These are phyloP conservation scores for Echeveria elegans DNA, from an alignment of 164 flowering plant species.

Conservation along the genomic window DNA sequence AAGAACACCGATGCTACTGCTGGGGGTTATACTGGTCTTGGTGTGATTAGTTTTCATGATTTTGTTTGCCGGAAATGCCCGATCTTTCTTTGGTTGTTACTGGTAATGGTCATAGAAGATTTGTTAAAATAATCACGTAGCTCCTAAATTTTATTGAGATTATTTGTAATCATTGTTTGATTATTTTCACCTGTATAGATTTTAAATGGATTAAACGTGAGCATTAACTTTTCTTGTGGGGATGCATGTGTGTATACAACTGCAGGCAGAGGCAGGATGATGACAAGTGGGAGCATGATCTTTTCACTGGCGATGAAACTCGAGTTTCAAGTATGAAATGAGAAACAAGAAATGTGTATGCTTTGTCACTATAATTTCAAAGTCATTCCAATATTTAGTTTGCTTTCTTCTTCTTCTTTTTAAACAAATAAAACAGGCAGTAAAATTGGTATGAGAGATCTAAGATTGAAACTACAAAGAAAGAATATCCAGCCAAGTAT, in stretches of 20 bases:
- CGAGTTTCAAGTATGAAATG: slow-evolving; percentile 52
- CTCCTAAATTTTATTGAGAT: no score
- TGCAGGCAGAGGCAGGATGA: slow-evolving; percentile 73
- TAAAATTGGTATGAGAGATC: slow-evolving; percentile 59
- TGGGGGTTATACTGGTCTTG: no score
- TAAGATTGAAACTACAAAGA: slow-evolving; percentile 80
- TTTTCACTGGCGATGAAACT: slow-evolving; percentile 38
- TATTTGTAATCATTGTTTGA: background rate
- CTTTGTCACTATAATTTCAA: slow-evolving; percentile 7
- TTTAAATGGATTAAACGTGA: background rate
- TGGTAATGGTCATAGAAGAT: no score
- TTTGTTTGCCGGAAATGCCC: no score
- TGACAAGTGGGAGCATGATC: slow-evolving; percentile 98
- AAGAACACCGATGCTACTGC: no score
- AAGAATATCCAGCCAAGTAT: slow-evolving; percentile 35
- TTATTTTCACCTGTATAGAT: no score
- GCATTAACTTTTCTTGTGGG: background rate
- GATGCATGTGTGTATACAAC: background rate
- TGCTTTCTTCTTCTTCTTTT: slow-evolving; percentile 15
- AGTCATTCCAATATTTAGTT: slow-evolving; percentile 15
- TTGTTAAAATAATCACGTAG: no score
- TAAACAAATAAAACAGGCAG: slow-evolving; percentile 36
- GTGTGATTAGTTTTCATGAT: no score
- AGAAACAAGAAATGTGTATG: slow-evolving; percentile 9
- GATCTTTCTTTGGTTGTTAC: no score